Evolutionary conservation across 2,329 filamentous ascomycete genomes (phyloP).

Genomic region (Talaromyces sp.): DNA sequence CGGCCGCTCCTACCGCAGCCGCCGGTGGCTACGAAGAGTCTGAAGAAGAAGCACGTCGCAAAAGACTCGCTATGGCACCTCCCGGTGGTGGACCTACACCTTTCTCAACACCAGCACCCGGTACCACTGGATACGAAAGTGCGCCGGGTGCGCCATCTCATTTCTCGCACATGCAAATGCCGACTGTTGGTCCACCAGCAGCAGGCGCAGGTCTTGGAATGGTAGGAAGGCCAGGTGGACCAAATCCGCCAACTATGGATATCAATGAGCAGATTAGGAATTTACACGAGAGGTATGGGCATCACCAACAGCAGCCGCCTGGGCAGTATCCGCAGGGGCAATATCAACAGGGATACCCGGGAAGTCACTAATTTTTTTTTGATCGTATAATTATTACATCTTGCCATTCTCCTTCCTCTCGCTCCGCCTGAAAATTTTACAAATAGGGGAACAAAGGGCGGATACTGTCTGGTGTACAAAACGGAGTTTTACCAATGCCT

Average conservation of each 20-base stretch:
- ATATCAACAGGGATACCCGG: constrained; percentile 10
- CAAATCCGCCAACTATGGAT: constrained; percentile 54
- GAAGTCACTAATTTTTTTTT: neutral
- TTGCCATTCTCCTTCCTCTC: neutral
- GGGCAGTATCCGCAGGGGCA: constrained; percentile 21
- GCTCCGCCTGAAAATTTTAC: neutral
- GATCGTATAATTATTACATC: neutral
- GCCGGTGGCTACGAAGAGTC: constrained; percentile 58
- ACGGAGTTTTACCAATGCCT: neutral
- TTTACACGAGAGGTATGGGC: constrained; percentile 57
- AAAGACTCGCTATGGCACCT: constrained; percentile 65
- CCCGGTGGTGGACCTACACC: constrained; percentile 24
- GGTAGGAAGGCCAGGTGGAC: constrained; percentile 21
- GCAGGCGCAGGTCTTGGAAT: neutral
- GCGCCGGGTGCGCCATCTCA: constrained; percentile 18
- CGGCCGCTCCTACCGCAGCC: constrained; percentile 14
- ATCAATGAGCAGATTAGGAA: constrained; percentile 80
- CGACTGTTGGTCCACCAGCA: constrained; percentile 27
- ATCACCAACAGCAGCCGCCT: constrained; percentile 2
- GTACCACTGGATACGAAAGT: constrained; percentile 15
- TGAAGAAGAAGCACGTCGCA: constrained; percentile 71
- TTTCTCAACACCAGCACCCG: constrained; percentile 24
- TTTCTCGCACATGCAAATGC: constrained; percentile 19
- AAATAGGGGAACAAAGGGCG: neutral
- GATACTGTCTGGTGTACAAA: neutral